Percentiles rank a stretch among this genome's conserved stretches.
Evolutionary conservation across 345 rosid species (phyloP).

Genomic region (Lagerstroemia speciosa): DNA sequence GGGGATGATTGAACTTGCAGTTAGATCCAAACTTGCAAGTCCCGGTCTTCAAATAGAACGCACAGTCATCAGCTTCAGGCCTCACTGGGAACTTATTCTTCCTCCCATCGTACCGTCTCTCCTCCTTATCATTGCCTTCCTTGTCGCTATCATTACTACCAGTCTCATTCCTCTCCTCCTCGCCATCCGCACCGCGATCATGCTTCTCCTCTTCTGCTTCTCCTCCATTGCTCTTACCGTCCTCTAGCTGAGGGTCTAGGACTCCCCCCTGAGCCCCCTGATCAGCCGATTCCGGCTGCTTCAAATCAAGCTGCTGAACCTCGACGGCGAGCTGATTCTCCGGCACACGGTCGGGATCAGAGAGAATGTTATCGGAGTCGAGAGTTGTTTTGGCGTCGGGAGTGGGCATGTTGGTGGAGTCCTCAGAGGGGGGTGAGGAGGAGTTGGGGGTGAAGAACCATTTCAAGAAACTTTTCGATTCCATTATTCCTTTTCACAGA

Average conservation of each 20-base stretch:
- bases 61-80: slow-evolving; percentile 76
- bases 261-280: not conserved
- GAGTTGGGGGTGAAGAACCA: slow-evolving; percentile 9
- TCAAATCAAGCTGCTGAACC: slow-evolving; percentile 28
- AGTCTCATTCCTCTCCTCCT: not conserved
- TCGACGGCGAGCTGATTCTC: slow-evolving; percentile 14
- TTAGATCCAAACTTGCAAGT: slow-evolving; percentile 69
- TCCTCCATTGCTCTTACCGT: not conserved
- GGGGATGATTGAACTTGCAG: slow-evolving; percentile 92
- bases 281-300: not conserved
- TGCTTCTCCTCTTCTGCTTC: not conserved
- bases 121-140: slow-evolving; percentile 12
- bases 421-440: not conserved
- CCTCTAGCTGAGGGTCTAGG: not conserved
- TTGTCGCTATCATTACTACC: slow-evolving; percentile 10
- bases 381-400: slow-evolving; percentile 16
- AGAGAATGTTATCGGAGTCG: slow-evolving; percentile 14
- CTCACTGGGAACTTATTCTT: slow-evolving; percentile 54
- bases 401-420: not conserved
- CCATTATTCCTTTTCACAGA: not conserved
- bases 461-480: slow-evolving; percentile 3
- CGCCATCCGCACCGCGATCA: not conserved
- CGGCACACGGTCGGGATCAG: slow-evolving; percentile 7
- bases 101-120: slow-evolving; percentile 12
- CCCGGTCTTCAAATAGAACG: slow-evolving; percentile 73